A percentile compares a stretch with the other conserved stretches of the same genome.
These are phyloP conservation scores for Xylaria arbuscula DNA, from an alignment of 2,329 filamentous ascomycete species.

Conservation along the genomic window DNA sequence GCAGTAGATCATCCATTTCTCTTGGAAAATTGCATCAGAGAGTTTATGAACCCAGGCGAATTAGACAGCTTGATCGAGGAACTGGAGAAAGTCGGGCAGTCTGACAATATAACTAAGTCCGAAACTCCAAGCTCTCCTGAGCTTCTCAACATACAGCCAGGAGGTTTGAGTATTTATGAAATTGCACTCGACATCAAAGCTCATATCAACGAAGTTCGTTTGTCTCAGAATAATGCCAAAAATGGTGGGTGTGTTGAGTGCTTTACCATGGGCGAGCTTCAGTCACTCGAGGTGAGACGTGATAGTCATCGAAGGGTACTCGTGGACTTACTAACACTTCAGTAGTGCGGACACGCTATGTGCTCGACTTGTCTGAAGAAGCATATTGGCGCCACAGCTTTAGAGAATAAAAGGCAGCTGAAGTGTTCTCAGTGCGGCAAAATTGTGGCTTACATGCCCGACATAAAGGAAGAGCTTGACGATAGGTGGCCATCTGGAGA, in stretches of 20 bases:
- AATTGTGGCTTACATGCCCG: background rate
- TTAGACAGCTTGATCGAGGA: conserved; percentile 2
- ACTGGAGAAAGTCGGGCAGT: conserved; percentile 1
- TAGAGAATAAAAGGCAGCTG: background rate
- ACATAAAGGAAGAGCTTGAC: background rate
- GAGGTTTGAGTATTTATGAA: background rate
- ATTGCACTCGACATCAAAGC: conserved; percentile 15
- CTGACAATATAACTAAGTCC: background rate
- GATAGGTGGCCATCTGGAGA: background rate
- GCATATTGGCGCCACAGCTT: background rate
- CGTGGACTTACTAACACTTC: background rate
- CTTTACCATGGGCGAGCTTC: background rate
- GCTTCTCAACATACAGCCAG: background rate
- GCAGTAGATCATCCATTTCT: conserved; percentile 33
- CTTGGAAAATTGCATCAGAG: conserved; percentile 11
- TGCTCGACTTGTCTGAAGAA: conserved; percentile 13
- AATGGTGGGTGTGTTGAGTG: conserved; percentile 16
- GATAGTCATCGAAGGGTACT: background rate
- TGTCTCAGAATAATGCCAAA: background rate
- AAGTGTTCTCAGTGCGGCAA: conserved; percentile 18
- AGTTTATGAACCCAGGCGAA: conserved; percentile 5
- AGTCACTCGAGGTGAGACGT: conserved; percentile 3
- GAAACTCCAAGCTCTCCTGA: background rate
- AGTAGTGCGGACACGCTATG: conserved; percentile 25
- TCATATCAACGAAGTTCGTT: background rate